Conservation (phyloP, 192 early-diverging fungal genomes). For the Dissophora ornata region DNA sequence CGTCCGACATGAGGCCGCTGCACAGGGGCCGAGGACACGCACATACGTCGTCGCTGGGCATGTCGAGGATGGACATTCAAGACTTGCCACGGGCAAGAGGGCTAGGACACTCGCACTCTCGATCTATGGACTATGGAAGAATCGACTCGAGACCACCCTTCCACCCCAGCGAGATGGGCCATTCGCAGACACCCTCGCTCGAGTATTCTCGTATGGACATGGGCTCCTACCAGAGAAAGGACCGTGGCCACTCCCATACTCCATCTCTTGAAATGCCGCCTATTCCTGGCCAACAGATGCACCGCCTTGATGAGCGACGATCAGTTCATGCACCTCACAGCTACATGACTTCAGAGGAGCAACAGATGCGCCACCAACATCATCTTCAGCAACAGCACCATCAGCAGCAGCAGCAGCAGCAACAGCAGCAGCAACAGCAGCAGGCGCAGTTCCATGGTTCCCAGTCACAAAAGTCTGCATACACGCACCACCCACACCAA, state of each 20-base stretch:
- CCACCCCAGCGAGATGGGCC: conserved; percentile 24
- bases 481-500: conserved; percentile 5
- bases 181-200: conserved; percentile 37
- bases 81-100: conserved; percentile 21
- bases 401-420: conserved; percentile 12
- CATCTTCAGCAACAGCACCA: conserved; percentile 4
- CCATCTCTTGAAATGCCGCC: conserved; percentile 52
- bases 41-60: conserved; percentile 36
- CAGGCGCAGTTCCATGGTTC: conserved; percentile 19
- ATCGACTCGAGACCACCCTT: conserved; percentile 19
- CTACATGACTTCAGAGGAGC: conserved; percentile 1
- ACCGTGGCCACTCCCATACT: conserved; percentile 42
- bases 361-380: conserved; percentile 4
- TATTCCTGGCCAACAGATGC: conserved; percentile 39
- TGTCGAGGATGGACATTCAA: conserved; percentile 47
- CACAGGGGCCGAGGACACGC: conserved; percentile 36
- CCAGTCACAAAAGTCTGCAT: conserved; percentile 15
- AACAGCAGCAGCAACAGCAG: conserved; percentile 1
- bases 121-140: conserved; percentile 50
- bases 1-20: conserved; percentile 17
- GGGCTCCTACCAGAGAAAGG: conserved; percentile 14
- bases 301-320: conserved; percentile 37
- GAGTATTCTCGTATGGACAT: conserved; percentile 27
- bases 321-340: neutral
- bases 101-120: conserved; percentile 35